Percentiles rank a stretch among this genome's conserved stretches.
These are phyloP conservation scores for Nigrospora oryzae DNA, from an alignment of 2,329 filamentous ascomycete species.

Conservation along the genomic window DNA sequence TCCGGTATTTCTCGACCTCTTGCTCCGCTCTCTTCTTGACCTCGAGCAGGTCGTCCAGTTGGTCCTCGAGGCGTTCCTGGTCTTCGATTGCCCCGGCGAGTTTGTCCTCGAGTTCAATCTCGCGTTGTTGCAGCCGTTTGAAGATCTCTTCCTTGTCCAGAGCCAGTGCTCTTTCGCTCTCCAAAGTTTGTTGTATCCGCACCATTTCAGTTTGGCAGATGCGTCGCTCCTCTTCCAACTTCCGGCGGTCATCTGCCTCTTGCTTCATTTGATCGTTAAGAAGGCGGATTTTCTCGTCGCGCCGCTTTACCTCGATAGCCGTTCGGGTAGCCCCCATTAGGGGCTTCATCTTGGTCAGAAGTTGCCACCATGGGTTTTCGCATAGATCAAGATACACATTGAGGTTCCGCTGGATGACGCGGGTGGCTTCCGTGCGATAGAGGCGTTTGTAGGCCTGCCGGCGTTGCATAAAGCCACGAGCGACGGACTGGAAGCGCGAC, in stretches of 20 bases:
- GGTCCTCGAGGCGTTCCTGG: slow-evolving; percentile 87
- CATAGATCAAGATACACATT: slow-evolving; percentile 84
- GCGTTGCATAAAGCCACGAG: slow-evolving; percentile 81
- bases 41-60: slow-evolving; percentile 79
- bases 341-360: slow-evolving; percentile 92
- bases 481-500: slow-evolving; percentile 83
- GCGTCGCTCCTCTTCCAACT: slow-evolving; percentile 83
- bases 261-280: slow-evolving; percentile 76
- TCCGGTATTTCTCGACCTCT: slow-evolving; percentile 68
- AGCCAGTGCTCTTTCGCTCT: slow-evolving; percentile 90
- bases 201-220: slow-evolving; percentile 81
- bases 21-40: slow-evolving; percentile 85
- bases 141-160: slow-evolving; percentile 99
- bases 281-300: slow-evolving; percentile 86
- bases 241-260: slow-evolving; percentile 66
- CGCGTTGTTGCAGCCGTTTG: slow-evolving; percentile 86
- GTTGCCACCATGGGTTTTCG: slow-evolving; percentile 93
- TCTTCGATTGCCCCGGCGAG: slow-evolving; percentile 86
- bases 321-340: slow-evolving; percentile 86
- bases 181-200: slow-evolving; percentile 84
- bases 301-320: slow-evolving; percentile 86
- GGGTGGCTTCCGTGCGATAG: slow-evolving; percentile 88
- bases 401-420: slow-evolving; percentile 93
- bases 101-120: slow-evolving; percentile 87
- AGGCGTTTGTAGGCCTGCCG: slow-evolving; percentile 86